Percentiles rank a stretch among this genome's conserved stretches.
phyloP scores from a whole-genome alignment of 306 rosid genomes.

The Dalbergia cochinchinensis region DNA sequence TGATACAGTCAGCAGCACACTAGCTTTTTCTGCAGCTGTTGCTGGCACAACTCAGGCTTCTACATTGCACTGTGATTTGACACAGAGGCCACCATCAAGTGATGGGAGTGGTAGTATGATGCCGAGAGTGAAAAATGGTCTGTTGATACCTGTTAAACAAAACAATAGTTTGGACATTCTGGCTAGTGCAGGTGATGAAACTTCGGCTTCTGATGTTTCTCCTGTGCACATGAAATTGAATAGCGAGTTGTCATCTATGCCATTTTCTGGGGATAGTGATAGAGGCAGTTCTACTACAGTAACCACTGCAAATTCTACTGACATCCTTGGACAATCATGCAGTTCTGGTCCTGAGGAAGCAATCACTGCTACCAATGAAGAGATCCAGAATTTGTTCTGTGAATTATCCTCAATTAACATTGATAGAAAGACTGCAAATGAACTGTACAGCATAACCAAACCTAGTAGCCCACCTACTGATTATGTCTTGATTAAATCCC shows the following conservation, averaged over 20 bases:
- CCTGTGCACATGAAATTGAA: slow-evolving; percentile 51
- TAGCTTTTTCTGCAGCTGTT: slow-evolving; percentile 71
- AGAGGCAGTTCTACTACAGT: slow-evolving; percentile 57
- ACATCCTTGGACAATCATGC: slow-evolving; percentile 57
- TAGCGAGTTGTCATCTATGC: slow-evolving; percentile 56
- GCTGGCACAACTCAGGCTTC: slow-evolving; percentile 58
- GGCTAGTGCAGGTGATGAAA: slow-evolving; percentile 58
- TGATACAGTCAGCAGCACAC: slow-evolving; percentile 59
- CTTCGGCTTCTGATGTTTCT: slow-evolving; percentile 56
- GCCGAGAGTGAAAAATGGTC: slow-evolving; percentile 60
- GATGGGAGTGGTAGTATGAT: slow-evolving; percentile 59
- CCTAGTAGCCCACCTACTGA: slow-evolving; percentile 57
- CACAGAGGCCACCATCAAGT: slow-evolving; percentile 54
- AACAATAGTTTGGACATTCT: slow-evolving; percentile 54
- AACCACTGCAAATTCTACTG: slow-evolving; percentile 51
- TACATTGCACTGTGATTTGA: slow-evolving; percentile 57
- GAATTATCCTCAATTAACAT: slow-evolving; percentile 64
- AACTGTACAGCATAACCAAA: slow-evolving; percentile 52
- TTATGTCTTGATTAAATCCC: slow-evolving; percentile 51
- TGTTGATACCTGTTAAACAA: slow-evolving; percentile 63
- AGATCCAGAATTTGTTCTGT: slow-evolving; percentile 63
- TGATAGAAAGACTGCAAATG: slow-evolving; percentile 52
- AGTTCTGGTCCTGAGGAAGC: slow-evolving; percentile 66
- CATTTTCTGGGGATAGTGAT: slow-evolving; percentile 60
- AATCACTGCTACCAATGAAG: slow-evolving; percentile 60